Base-by-base conservation (phyloP, 23 red algal species). In the Chondrus crispus region DNA sequence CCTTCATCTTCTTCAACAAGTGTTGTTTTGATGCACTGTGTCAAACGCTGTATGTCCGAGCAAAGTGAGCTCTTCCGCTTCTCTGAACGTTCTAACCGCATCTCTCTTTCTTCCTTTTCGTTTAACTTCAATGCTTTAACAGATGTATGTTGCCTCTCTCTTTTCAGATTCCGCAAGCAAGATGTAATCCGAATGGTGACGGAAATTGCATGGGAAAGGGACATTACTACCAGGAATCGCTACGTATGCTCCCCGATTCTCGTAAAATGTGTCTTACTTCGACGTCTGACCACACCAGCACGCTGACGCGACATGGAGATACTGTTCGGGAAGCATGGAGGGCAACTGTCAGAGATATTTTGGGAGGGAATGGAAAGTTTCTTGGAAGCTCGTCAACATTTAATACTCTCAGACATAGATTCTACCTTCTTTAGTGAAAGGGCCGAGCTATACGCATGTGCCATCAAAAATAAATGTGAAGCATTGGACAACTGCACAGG, bases 221-320 rank as follows among this genome's bases (percentile, higher is more conserved):
- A 19, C 10, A 22, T 26, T 38, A 83, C 78, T 53, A 60, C n/a
- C n/a, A 83, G 78, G 57, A 74, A 47, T 12, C 29, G 63, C 22
- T 88, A 88, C 29, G 8, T 62, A 24, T 10, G n/a, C 29, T 48
- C 53, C 14, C 55, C 62, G 9, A 32, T 71, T 11, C 16, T 44
- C 42, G 37, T 37, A 12, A 38, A 36, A 18, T 88, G 84, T 40
- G 64, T 46, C 40, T 12, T 88, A 29, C 20, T 88, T n/a, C 10
- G 52, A 24, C 13, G 62, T 18, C 84, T 75, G 33, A 53, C 84
- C 19, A 55, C 84, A n/a, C 68, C 84, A 49, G 62, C 63, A 4
- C 24, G 84, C 14, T 88, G 84, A 63, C 9, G 22, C 9, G 84
- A 88, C 38, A 63, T 88, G 38, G 62, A 88, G 40, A 42, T 49